phyloP scores from a whole-genome alignment of 768 basidiomycete species.

The Xerocomellus chrysenteron region DNA sequence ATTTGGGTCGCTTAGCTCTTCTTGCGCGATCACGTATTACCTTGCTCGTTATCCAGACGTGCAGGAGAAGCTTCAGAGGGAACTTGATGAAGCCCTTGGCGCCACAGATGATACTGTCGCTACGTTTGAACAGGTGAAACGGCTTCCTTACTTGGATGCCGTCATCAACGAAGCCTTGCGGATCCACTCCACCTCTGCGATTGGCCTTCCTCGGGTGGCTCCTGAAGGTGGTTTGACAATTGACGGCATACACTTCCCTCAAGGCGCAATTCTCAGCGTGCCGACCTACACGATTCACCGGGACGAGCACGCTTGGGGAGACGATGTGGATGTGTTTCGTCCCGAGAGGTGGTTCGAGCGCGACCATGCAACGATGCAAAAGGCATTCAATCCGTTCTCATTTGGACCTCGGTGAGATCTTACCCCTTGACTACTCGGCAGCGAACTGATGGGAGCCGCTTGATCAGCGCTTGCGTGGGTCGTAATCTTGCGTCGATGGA shows the following conservation, averaged over 20 bases:
- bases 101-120: conserved; percentile 60
- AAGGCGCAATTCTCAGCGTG: conserved; percentile 74
- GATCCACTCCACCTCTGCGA: conserved; percentile 77
- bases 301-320: conserved; percentile 70
- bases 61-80: conserved; percentile 72
- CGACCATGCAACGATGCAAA: conserved; percentile 58
- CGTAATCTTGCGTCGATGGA: conserved; percentile 81
- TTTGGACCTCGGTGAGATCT: conserved; percentile 65
- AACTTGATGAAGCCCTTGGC: conserved; percentile 62
- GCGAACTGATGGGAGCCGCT: conserved; percentile 4
- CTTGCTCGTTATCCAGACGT: conserved; percentile 65
- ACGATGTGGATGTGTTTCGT: conserved; percentile 68
- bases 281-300: conserved; percentile 86
- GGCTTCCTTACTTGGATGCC: conserved; percentile 77
- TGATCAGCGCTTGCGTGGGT: conserved; percentile 73
- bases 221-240: conserved; percentile 73
- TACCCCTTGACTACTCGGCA: neutral
- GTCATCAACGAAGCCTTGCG: conserved; percentile 87
- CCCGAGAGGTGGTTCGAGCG: conserved; percentile 87
- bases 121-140: conserved; percentile 68
- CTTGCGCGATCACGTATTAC: conserved; percentile 86
- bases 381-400: conserved; percentile 84
- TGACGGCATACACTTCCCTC: conserved; percentile 54
- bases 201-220: conserved; percentile 80
- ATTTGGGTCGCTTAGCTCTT: conserved; percentile 53